Conservation (phyloP, 352 stramenopile species). For the Globisporangium cederbergense region DNA sequence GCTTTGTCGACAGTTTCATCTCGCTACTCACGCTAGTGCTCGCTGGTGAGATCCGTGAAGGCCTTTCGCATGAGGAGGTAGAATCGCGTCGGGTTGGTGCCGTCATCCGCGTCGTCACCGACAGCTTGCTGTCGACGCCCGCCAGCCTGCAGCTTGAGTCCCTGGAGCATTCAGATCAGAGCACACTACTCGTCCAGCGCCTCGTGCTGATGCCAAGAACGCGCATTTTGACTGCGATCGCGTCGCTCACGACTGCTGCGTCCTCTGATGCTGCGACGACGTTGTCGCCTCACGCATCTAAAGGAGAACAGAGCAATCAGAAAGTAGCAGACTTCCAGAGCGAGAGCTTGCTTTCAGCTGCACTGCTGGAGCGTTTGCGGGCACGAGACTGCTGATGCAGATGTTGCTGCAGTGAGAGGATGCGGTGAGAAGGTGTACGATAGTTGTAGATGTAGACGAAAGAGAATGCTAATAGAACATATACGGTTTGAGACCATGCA, state of each 20-base stretch:
- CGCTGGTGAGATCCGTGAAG: not conserved
- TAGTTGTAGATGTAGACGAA: too few species aligned
- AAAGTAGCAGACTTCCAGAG: not conserved
- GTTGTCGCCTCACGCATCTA: not conserved
- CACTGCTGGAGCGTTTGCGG: not conserved
- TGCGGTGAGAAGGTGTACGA: too few species aligned
- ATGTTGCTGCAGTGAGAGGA: not conserved
- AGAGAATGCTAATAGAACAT: too few species aligned
- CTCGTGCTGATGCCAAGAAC: not conserved
- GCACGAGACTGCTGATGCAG: not conserved
- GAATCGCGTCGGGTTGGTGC: not conserved
- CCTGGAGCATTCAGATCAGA: not conserved
- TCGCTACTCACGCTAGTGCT: not conserved
- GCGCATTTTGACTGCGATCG: not conserved
- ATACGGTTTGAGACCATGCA: too few species aligned
- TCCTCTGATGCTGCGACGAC: not conserved
- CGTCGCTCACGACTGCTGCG: not conserved
- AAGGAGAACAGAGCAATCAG: not conserved
- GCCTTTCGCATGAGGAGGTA: not conserved
- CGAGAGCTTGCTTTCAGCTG: not conserved
- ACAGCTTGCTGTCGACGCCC: not conserved
- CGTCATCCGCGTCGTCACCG: not conserved
- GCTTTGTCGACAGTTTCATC: constrained; percentile 7
- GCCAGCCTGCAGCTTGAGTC: not conserved
- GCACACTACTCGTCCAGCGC: not conserved